These are phyloP conservation scores for Thermoascus crustaceus DNA, from an alignment of 2,329 filamentous ascomycete genomes.

Conservation along the genomic window DNA sequence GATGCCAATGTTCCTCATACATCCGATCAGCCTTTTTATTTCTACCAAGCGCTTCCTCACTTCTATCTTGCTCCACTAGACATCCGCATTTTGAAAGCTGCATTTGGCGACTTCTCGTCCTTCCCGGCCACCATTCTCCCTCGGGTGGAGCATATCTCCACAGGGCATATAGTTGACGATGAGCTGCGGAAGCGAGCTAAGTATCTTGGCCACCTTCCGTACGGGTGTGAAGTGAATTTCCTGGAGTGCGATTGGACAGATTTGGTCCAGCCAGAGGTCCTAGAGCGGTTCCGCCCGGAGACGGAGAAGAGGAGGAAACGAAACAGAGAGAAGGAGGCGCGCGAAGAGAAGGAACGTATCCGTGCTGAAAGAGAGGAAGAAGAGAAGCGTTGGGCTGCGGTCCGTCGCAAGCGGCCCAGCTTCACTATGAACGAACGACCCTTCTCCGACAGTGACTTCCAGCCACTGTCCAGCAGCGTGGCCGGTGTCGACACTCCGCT, in stretches of 20 bases:
- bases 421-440: constrained; percentile 39
- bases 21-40: constrained; percentile 59
- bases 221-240: constrained; percentile 85
- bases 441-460: constrained; percentile 56
- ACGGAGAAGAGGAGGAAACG: constrained; percentile 67
- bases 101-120: constrained; percentile 71
- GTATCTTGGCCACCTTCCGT: constrained; percentile 77
- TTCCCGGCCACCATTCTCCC: constrained; percentile 84
- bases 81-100: constrained; percentile 83
- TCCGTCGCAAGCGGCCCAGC: constrained; percentile 53
- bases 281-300: constrained; percentile 69
- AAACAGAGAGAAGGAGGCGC: constrained; percentile 72
- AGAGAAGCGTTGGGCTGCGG: constrained; percentile 58
- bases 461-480: constrained; percentile 45
- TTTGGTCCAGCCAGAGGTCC: constrained; percentile 64
- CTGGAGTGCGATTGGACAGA: constrained; percentile 94
- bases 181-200: constrained; percentile 73
- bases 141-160: constrained; percentile 80
- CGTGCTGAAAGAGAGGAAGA: constrained; percentile 74
- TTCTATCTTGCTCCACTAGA: constrained; percentile 86
- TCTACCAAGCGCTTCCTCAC: constrained; percentile 80
- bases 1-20: constrained; percentile 36
- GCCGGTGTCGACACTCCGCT: constrained; percentile 16
- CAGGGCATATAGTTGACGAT: constrained; percentile 80
- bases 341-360: constrained; percentile 77